Percentiles rank a stretch among this genome's conserved stretches.
Evolutionary conservation across 164 flowering plant genomes (phyloP).

Genomic region (Nymphaea thermarum): DNA sequence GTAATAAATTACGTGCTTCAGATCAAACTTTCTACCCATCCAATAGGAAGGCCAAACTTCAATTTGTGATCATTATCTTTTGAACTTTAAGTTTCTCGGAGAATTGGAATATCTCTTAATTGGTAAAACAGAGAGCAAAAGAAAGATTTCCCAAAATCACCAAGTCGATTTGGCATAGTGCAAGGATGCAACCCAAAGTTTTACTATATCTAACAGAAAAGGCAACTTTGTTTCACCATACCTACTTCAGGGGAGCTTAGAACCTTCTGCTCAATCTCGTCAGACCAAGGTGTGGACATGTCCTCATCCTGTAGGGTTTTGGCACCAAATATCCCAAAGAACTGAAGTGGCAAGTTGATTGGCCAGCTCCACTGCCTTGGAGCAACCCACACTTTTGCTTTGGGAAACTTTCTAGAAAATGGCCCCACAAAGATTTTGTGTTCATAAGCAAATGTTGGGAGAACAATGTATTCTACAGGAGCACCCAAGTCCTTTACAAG

Average conservation of each 20-base stretch:
- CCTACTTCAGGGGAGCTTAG: constrained; percentile 98
- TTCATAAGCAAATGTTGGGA: constrained; percentile 98
- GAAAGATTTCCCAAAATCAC: neutral
- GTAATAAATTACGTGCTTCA: neutral
- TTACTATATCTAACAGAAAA: neutral
- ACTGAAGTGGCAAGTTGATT: constrained; percentile 81
- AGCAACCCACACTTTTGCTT: constrained; percentile 91
- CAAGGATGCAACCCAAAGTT: too few relatives aligned
- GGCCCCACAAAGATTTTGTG: constrained; percentile 98
- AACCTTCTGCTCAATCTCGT: constrained; percentile 89
- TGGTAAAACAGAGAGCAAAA: neutral
- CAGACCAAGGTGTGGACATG: constrained; percentile 70
- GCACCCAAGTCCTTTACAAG: constrained; percentile 82
- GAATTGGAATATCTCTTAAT: neutral
- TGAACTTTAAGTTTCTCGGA: neutral
- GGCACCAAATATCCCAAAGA: constrained; percentile 86
- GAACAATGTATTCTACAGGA: constrained; percentile 81
- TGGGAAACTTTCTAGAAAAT: constrained; percentile 89
- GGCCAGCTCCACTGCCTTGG: constrained; percentile 99
- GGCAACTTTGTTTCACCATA: constrained; percentile 12
- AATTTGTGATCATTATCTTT: neutral
- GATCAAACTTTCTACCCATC: neutral
- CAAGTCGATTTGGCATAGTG: too few relatives aligned
- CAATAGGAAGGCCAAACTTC: neutral
- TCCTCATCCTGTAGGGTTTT: constrained; percentile 70